phyloP scores from a whole-genome alignment of 345 rosid genomes.

The Eucalyptus coolabah region DNA sequence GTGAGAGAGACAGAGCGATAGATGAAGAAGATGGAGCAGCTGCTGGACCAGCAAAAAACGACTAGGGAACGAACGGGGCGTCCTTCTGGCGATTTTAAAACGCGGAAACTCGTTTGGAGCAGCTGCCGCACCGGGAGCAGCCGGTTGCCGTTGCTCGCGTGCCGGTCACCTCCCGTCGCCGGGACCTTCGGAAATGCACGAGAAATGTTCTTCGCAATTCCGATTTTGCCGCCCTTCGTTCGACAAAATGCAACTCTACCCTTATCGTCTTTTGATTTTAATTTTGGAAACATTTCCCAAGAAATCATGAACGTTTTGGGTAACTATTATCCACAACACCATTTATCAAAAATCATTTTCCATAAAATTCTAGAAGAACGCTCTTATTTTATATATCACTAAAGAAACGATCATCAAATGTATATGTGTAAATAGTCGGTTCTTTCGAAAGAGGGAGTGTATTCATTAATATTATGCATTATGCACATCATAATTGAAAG shows the following conservation, averaged over 20 bases:
- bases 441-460: fast-evolving
- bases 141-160: conserved; percentile 12
- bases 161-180: conserved; percentile 1
- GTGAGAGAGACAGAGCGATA: neutral
- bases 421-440: no score
- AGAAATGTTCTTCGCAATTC: neutral
- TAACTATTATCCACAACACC: neutral
- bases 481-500: neutral
- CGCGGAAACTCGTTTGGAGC: conserved; percentile 4
- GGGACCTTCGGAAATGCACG: neutral
- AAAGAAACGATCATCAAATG: fast-evolving
- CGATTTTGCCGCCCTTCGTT: neutral
- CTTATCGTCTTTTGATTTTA: neutral
- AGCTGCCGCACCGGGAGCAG: conserved; percentile 21
- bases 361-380: neutral
- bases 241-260: neutral
- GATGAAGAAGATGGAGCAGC: neutral
- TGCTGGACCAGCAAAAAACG: neutral
- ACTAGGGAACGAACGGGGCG: neutral
- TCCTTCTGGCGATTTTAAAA: neutral
- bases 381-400: neutral
- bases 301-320: neutral
- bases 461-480: neutral
- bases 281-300: neutral
- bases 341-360: neutral